phyloP scores from a whole-genome alignment of 208 protist species.

The Leishmania tropica region DNA sequence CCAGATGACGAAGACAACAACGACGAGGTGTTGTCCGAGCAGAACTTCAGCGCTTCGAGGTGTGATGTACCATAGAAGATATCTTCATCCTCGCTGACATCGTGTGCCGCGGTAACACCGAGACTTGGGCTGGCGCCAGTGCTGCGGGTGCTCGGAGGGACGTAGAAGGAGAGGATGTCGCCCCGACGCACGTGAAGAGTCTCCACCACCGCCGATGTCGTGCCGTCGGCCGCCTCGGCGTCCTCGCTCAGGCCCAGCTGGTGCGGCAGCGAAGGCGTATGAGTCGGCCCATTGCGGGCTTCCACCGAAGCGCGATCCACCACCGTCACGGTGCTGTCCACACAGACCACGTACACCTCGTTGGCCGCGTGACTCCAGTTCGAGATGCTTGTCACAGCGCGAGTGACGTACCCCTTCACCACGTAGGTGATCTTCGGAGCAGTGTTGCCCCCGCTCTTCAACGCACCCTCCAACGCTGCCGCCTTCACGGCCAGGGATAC shows the following conservation, averaged over 20 bases:
- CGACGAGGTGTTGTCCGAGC: neutral
- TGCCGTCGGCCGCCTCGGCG: neutral
- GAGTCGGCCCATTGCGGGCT: constrained; percentile 11
- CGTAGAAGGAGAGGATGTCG: constrained; percentile 50
- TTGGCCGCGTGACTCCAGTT: constrained; percentile 27
- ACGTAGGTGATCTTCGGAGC: constrained; percentile 41
- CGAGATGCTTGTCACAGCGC: constrained; percentile 21
- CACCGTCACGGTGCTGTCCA: constrained; percentile 48
- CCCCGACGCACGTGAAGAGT: constrained; percentile 36
- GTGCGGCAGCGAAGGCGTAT: constrained; percentile 6
- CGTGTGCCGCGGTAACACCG: neutral
- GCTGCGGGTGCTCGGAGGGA: neutral
- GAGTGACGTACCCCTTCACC: constrained; percentile 55
- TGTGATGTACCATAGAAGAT: neutral
- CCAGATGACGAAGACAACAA: neutral
- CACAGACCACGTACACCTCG: constrained; percentile 63
- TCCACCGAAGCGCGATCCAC: constrained; percentile 28
- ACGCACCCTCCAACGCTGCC: neutral
- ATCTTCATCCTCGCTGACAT: neutral
- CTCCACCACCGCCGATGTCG: constrained; percentile 12
- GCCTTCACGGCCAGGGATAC: neutral
- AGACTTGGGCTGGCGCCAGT: neutral
- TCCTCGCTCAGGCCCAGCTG: neutral
- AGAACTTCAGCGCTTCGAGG: constrained; percentile 1
- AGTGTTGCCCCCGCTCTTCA: neutral